These are phyloP conservation scores for Prunus mume DNA, from an alignment of 306 rosid genomes.

Conservation along the genomic window DNA sequence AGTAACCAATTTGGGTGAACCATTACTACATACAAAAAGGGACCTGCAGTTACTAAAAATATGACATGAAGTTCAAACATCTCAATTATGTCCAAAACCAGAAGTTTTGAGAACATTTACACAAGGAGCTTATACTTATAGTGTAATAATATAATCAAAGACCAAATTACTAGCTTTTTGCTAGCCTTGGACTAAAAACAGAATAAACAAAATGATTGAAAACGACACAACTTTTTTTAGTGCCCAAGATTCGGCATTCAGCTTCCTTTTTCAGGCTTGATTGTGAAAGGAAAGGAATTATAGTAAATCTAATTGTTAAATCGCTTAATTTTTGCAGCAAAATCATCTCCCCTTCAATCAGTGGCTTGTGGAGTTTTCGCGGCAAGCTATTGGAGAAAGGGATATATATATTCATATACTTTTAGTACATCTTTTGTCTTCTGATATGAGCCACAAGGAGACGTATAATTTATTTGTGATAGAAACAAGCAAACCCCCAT, in stretches of 20 bases:
- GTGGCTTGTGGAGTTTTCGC: slow-evolving; percentile 10
- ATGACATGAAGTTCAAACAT: too few species aligned
- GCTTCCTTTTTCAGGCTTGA: slow-evolving; percentile 11
- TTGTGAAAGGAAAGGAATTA: neutral
- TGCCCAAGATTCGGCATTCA: slow-evolving; percentile 10
- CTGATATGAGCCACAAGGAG: neutral
- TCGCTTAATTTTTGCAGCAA: neutral
- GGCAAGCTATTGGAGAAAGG: slow-evolving; percentile 15
- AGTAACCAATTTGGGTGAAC: too few species aligned
- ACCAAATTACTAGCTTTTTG: neutral
- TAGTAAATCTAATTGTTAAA: neutral
- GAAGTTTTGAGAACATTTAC: too few species aligned
- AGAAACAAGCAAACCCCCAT: neutral
- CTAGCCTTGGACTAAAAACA: neutral
- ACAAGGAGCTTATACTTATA: too few species aligned
- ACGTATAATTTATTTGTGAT: neutral
- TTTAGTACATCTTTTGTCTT: slow-evolving; percentile 1
- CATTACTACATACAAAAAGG: too few species aligned
- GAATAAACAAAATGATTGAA: slow-evolving; percentile 17
- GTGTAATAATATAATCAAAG: neutral
- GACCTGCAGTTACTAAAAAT: too few species aligned
- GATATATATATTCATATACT: neutral
- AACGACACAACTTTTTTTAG: neutral
- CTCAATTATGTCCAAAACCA: too few species aligned
- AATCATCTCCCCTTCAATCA: neutral